phyloP scores from a whole-genome alignment of 768 basidiomycete species.

The Aureoboletus auriporus region DNA sequence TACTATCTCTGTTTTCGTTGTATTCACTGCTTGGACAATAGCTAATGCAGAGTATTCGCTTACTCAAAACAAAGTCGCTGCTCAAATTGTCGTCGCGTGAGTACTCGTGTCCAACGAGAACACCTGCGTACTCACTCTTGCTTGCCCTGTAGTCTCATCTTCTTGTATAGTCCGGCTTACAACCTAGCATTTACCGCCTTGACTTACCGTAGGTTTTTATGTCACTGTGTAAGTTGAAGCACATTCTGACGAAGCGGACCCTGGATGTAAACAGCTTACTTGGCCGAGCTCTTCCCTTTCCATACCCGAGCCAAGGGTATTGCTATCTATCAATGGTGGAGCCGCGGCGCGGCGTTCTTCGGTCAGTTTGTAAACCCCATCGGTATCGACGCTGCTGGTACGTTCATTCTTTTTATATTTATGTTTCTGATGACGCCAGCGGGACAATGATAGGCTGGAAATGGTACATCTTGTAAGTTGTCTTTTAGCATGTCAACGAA shows the following conservation, averaged over 20 bases:
- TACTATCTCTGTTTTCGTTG: conserved; percentile 12
- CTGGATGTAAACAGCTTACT: conserved; percentile 40
- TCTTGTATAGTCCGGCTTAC: conserved; percentile 14
- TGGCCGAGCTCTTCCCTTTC: conserved; percentile 66
- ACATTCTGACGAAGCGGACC: background rate
- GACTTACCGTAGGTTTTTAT: background rate
- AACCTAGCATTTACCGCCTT: conserved; percentile 9
- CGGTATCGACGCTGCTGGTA: conserved; percentile 11
- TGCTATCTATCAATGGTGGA: conserved; percentile 56
- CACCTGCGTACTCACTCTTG: background rate
- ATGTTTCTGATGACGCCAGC: background rate
- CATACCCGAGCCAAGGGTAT: conserved; percentile 60
- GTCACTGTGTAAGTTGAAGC: background rate
- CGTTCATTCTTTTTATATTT: background rate
- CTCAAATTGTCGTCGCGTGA: conserved; percentile 10
- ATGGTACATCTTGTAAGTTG: conserved; percentile 9
- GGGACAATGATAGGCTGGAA: conserved; percentile 4
- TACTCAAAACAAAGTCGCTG: conserved; percentile 3
- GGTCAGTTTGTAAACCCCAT: conserved; percentile 14
- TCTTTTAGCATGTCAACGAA: background rate
- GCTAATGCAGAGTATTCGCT: conserved; percentile 19
- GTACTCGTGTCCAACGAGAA: background rate
- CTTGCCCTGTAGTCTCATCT: conserved; percentile 19
- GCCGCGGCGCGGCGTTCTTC: conserved; percentile 32
- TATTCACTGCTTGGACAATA: conserved; percentile 14